Evolutionary conservation across 257 asterid genomes (phyloP).

Genomic region (Coffea canephora): DNA sequence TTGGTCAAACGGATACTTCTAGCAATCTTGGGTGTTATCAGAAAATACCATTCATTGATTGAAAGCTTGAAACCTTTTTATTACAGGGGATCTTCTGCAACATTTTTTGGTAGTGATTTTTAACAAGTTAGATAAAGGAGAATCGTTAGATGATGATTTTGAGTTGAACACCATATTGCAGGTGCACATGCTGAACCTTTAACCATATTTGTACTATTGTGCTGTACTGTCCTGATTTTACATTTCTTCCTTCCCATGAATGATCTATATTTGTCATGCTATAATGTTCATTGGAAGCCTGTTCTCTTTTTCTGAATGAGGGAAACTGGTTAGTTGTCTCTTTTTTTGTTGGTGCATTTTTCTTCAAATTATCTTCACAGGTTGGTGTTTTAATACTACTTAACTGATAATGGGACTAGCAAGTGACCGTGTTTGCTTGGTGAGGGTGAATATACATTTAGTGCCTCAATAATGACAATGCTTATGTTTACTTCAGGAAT

Average conservation of each 20-base stretch:
- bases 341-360: not conserved
- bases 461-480: not conserved
- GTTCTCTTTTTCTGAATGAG: not conserved
- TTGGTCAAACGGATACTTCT: constrained; percentile 6
- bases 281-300: not conserved
- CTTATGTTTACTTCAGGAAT: constrained; percentile 59
- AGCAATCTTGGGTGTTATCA: constrained; percentile 5
- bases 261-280: not conserved
- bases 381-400: not conserved
- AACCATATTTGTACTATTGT: not conserved
- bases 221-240: constrained; percentile 8
- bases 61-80: constrained; percentile 17
- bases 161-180: constrained; percentile 90
- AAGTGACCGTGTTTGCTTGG: not conserved
- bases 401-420: not conserved
- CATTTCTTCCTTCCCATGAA: constrained; percentile 1
- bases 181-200: constrained; percentile 42
- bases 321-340: not conserved
- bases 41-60: not conserved
- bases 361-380: not conserved
- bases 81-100: constrained; percentile 90
- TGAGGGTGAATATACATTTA: not conserved
- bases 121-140: constrained; percentile 89
- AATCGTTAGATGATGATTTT: constrained; percentile 85
- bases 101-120: constrained; percentile 84